Evolutionary conservation across 768 basidiomycete species (phyloP).

Genomic region (Phylloporus scabripes): DNA sequence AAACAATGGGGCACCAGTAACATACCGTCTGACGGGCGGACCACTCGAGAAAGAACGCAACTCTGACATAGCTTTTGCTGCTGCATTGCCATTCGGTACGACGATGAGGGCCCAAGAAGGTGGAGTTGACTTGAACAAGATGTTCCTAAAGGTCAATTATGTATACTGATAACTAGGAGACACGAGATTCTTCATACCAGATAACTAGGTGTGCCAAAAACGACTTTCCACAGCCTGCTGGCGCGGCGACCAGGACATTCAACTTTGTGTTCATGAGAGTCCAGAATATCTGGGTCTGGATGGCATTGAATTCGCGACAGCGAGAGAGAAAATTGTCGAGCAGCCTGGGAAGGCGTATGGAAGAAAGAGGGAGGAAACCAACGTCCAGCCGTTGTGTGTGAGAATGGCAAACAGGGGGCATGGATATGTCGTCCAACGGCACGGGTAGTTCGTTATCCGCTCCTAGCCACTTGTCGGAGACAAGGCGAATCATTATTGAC

Average conservation of each 20-base stretch:
- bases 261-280: conserved; percentile 58
- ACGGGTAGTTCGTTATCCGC: conserved; percentile 72
- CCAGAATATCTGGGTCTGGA: conserved; percentile 92
- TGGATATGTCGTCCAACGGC: conserved; percentile 60
- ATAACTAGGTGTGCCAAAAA: conserved; percentile 60
- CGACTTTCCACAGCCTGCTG: conserved; percentile 79
- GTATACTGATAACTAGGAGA: conserved; percentile 5
- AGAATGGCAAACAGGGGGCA: conserved; percentile 59
- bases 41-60: conserved; percentile 38
- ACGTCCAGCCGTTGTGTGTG: conserved; percentile 65
- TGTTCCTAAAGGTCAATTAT: conserved; percentile 43
- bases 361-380: conserved; percentile 62
- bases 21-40: conserved; percentile 34
- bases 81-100: conserved; percentile 52
- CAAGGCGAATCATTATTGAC: conserved; percentile 66
- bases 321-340: conserved; percentile 41
- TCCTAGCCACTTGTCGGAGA: conserved; percentile 92
- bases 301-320: conserved; percentile 63
- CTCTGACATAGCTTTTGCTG: conserved; percentile 50
- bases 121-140: conserved; percentile 36
- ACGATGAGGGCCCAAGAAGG: conserved; percentile 61
- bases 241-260: conserved; percentile 73
- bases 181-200: conserved; percentile 50
- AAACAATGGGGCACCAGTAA: conserved; percentile 31
- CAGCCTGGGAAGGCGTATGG: conserved; percentile 42